Evolutionary conservation across 106 monocot genomes (phyloP).

Genomic region (Dactylorhiza incarnata): DNA sequence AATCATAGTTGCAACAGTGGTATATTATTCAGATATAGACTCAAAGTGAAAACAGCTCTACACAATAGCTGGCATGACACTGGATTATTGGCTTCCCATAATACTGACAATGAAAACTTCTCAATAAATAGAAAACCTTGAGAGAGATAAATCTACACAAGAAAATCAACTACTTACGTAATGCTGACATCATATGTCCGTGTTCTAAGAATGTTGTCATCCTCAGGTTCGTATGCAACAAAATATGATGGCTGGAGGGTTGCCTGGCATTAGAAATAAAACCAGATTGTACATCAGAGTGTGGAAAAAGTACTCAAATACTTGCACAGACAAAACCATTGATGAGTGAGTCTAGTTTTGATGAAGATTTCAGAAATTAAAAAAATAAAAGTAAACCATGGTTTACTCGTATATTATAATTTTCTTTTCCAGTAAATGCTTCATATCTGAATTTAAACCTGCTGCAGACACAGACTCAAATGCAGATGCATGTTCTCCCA

Average conservation of each 20-base stretch:
- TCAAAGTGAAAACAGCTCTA: not conserved
- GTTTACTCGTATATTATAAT: no score
- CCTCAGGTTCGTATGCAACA: constrained; percentile 92
- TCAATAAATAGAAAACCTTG: not conserved
- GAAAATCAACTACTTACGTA: constrained; percentile 53
- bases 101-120: not conserved
- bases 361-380: no score
- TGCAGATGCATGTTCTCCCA: no score
- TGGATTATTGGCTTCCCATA: not conserved
- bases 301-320: not conserved
- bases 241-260: constrained; percentile 71
- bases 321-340: not conserved
- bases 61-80: not conserved
- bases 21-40: not conserved
- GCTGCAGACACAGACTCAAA: no score
- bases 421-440: no score
- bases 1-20: not conserved
- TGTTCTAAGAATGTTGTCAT: constrained; percentile 96
- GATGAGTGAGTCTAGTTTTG: no score
- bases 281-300: not conserved
- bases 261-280: constrained; percentile 34
- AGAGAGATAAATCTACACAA: not conserved
- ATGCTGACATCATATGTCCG: constrained; percentile 99
- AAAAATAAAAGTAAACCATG: no score
- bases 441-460: no score